These are phyloP conservation scores for Hypoxylon sp. DNA, from an alignment of 2,329 filamentous ascomycete genomes.

Conservation along the genomic window DNA sequence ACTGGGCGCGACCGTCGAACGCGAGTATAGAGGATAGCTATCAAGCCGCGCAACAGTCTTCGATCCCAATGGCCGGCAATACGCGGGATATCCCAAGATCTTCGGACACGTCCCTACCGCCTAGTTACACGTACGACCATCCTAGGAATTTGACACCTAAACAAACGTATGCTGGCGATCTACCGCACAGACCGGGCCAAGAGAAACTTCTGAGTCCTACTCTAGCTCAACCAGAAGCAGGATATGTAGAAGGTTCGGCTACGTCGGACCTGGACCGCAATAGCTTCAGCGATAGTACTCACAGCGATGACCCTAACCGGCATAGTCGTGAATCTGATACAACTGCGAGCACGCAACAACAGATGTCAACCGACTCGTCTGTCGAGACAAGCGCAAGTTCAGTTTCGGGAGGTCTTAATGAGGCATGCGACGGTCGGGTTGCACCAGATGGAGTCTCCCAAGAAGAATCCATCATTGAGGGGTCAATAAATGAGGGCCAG, in stretches of 20 bases:
- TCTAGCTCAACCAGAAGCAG: conserved; percentile 34
- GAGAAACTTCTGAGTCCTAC: conserved; percentile 38
- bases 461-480: conserved; percentile 64
- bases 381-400: conserved; percentile 69
- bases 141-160: conserved; percentile 35
- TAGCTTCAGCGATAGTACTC: conserved; percentile 40
- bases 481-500: conserved; percentile 56
- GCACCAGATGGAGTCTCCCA: conserved; percentile 60
- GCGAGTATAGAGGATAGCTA: conserved; percentile 62
- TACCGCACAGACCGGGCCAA: conserved; percentile 43
- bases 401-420: conserved; percentile 62
- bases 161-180: conserved; percentile 41
- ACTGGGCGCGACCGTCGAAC: conserved; percentile 66
- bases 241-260: conserved; percentile 29
- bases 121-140: conserved; percentile 47
- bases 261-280: conserved; percentile 37
- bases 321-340: conserved; percentile 67
- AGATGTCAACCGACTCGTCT: conserved; percentile 64
- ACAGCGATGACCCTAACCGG: conserved; percentile 54
- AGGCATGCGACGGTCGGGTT: conserved; percentile 58
- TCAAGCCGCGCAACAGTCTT: conserved; percentile 20
- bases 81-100: conserved; percentile 53
- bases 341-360: conserved; percentile 64
- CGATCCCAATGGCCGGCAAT: conserved; percentile 10
- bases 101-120: conserved; percentile 55